A percentile compares a stretch with the other conserved stretches of the same genome.
phyloP scores from a whole-genome alignment of 352 stramenopile genomes.

The Pythium phragmiticola region DNA sequence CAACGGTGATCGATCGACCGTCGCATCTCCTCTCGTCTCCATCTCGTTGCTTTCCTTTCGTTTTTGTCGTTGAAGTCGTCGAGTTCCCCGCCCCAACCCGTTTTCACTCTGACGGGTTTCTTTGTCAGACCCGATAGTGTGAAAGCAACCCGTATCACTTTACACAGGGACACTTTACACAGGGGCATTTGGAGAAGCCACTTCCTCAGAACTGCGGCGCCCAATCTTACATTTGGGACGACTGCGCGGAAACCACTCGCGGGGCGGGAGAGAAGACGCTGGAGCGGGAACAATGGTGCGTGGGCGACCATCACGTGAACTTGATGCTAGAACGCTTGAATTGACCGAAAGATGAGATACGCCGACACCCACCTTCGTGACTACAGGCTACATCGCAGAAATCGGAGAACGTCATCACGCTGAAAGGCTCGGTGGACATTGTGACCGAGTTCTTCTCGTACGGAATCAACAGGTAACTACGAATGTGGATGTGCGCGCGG shows the following conservation, averaged over 20 bases:
- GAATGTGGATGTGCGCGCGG: not conserved
- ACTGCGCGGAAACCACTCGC: not conserved
- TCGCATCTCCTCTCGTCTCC: not conserved
- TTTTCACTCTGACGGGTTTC: slow-evolving; percentile 7
- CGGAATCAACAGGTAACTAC: slow-evolving; percentile 94
- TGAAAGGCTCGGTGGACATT: slow-evolving; percentile 98
- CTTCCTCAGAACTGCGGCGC: not conserved
- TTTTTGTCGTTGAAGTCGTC: slow-evolving; percentile 25
- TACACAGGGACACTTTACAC: slow-evolving; percentile 23
- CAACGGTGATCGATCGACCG: not conserved
- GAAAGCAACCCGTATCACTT: slow-evolving; percentile 25
- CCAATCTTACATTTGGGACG: slow-evolving; percentile 17
- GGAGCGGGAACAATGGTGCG: slow-evolving; percentile 15
- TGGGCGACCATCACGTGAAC: not conserved
- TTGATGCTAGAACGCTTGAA: not conserved
- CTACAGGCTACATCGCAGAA: slow-evolving; percentile 62
- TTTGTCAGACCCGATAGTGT: no score
- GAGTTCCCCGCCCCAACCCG: slow-evolving; percentile 22
- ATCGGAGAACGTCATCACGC: slow-evolving; percentile 95
- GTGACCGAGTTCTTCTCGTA: slow-evolving; percentile 99
- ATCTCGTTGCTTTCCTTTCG: slow-evolving; percentile 11
- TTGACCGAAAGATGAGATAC: not conserved
- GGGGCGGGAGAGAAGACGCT: not conserved
- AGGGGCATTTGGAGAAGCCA: slow-evolving; percentile 1
- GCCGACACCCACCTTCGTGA: not conserved